Conservation (phyloP, 129 eudicot genomes). For the Oenanthe sinensis region DNA sequence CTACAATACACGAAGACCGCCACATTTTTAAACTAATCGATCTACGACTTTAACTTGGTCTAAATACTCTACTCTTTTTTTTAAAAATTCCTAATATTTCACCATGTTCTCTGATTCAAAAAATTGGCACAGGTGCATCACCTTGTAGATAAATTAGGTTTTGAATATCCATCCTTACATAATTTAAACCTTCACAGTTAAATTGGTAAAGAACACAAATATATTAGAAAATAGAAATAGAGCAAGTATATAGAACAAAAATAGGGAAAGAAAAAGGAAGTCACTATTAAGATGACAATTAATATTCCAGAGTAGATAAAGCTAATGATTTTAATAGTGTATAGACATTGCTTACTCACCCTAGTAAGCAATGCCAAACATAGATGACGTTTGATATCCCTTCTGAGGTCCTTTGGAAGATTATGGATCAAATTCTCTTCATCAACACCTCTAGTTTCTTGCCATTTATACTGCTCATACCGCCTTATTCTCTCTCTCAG, state of each 20-base stretch:
- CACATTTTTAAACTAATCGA: neutral
- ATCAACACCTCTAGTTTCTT: constrained; percentile 96
- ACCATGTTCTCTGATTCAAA: neutral
- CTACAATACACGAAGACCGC: neutral
- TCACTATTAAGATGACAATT: neutral
- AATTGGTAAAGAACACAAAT: neutral
- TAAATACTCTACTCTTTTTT: neutral
- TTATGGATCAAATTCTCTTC: constrained; percentile 70
- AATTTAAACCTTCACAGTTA: neutral
- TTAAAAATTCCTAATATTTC: too few species aligned
- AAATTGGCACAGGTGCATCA: neutral
- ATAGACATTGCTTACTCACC: constrained; percentile 37
- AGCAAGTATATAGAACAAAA: neutral
- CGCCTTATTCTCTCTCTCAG: constrained; percentile 90
- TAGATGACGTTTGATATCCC: constrained; percentile 96
- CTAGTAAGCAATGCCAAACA: constrained; percentile 76
- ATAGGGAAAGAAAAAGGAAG: neutral
- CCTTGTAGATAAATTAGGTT: neutral
- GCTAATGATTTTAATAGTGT: neutral
- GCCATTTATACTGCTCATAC: constrained; percentile 96
- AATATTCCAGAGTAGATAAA: neutral
- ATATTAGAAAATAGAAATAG: neutral
- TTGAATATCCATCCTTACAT: neutral
- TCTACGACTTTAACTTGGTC: neutral
- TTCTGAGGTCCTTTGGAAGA: constrained; percentile 95